phyloP scores from a whole-genome alignment of 1,139 yeast species.

The Eremothecium coryli region DNA sequence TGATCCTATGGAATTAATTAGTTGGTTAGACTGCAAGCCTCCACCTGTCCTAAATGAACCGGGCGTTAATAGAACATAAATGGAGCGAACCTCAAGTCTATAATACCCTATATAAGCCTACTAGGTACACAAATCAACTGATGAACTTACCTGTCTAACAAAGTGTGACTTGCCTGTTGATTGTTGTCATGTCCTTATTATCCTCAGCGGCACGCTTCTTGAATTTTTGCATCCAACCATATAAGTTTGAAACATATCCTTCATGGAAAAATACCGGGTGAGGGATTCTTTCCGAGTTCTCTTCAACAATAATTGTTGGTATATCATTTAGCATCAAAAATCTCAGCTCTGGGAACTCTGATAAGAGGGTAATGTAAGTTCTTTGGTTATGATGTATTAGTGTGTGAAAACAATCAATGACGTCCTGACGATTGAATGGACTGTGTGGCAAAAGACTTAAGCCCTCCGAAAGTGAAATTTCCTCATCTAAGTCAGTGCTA shows the following conservation, averaged over 20 bases:
- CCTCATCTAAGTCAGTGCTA: conserved; percentile 6
- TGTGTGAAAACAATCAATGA: conserved; percentile 31
- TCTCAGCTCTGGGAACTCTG: conserved; percentile 29
- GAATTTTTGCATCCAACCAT: conserved; percentile 20
- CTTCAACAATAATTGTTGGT: conserved; percentile 30
- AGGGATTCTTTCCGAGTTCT: conserved; percentile 23
- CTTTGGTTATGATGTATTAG: conserved; percentile 32
- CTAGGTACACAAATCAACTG: too few relatives aligned
- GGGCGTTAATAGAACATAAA: too few relatives aligned
- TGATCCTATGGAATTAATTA: conserved; percentile 22
- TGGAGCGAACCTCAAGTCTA: too few relatives aligned
- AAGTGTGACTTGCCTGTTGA: conserved; percentile 3
- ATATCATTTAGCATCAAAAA: conserved; percentile 35
- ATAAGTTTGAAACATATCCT: conserved; percentile 27
- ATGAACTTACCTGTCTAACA: conserved; percentile 1
- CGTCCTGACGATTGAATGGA: conserved; percentile 29
- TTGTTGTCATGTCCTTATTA: conserved; percentile 3
- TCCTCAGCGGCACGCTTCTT: conserved; percentile 3
- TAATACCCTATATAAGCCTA: too few relatives aligned
- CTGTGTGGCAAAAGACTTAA: conserved; percentile 21
- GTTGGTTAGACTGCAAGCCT: neutral
- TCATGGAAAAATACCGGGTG: conserved; percentile 31
- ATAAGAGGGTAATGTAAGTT: conserved; percentile 31
- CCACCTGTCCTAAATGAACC: too few relatives aligned
- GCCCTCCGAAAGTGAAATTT: conserved; percentile 10